Conservation (phyloP, 2,329 filamentous ascomycete species). For the Colletotrichum higginsianum region DNA sequence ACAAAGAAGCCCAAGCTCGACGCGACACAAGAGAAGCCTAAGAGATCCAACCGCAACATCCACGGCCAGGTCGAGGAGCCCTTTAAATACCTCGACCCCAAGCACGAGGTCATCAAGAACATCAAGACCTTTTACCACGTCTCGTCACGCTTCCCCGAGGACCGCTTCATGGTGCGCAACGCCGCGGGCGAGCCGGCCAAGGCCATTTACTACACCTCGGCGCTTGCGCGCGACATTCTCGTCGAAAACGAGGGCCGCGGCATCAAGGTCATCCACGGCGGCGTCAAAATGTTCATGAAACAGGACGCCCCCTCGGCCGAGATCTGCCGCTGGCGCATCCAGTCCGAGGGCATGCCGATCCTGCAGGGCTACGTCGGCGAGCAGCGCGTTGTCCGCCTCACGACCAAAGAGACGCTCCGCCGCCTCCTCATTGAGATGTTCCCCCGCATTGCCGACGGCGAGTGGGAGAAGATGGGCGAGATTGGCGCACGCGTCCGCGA, state of each 20-base stretch:
- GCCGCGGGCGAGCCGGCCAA: slow-evolving; percentile 89
- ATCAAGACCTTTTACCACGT: slow-evolving; percentile 91
- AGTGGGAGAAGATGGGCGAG: slow-evolving; percentile 84
- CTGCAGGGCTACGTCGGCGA: slow-evolving; percentile 91
- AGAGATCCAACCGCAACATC: slow-evolving; percentile 60
- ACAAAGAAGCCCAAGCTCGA: slow-evolving; percentile 61
- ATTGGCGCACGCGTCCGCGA: slow-evolving; percentile 87
- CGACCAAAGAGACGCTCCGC: slow-evolving; percentile 83
- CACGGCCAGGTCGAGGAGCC: slow-evolving; percentile 83
- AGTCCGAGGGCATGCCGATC: slow-evolving; percentile 93
- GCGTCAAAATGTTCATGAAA: slow-evolving; percentile 99
- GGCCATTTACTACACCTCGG: slow-evolving; percentile 96
- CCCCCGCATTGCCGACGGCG: slow-evolving; percentile 84
- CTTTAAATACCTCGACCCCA: slow-evolving; percentile 87
- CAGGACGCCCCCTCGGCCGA: slow-evolving; percentile 91
- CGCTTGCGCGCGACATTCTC: slow-evolving; percentile 87
- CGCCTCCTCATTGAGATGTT: slow-evolving; percentile 96
- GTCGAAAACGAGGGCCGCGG: slow-evolving; percentile 89
- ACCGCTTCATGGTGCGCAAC: slow-evolving; percentile 97
- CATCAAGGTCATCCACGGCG: slow-evolving; percentile 95
- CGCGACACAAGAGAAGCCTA: slow-evolving; percentile 47
- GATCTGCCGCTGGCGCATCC: slow-evolving; percentile 94
- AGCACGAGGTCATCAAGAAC: slow-evolving; percentile 81
- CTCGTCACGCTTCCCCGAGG: slow-evolving; percentile 85
- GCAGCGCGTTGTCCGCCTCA: slow-evolving; percentile 80